Base-by-base conservation (phyloP, 1,284 basidiomycete genomes). In the Cutaneotrichosporon sp. region DNA sequence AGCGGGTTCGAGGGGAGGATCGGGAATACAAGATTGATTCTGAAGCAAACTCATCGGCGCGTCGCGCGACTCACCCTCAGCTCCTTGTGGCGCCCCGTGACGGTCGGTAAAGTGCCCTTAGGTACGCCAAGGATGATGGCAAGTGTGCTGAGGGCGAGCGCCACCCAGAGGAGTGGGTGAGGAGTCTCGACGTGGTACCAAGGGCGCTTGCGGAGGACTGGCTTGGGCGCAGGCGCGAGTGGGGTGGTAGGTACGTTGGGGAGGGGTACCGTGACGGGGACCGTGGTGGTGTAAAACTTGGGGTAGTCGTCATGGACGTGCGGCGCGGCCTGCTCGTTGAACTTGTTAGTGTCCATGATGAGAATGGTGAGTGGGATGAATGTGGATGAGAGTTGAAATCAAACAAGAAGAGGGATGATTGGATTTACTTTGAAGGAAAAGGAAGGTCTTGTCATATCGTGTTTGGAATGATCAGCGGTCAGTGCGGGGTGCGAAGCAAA, bases 141-240 rank as follows among this genome's bases (percentile, higher is more conserved):
- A 16, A 75, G 53, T 8, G 77, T 11, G 31, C 70, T 73, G 14
- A 78, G 58, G 0, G 64, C 61, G 38, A 79, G 65, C 51, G 71
- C 74, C 50, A 79, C 30, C 73, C 73, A 79, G 16, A 77, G 65
- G n/a, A 79, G 65, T 2, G 77, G 76, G 66, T 79, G 77, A 32
- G 76, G 74, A 51, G 22, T 38, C 31, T 64, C 47, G 31, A 22
- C 2, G 30, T 50, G 30, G 30, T 16, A 18, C 53, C 57, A 31
- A 34, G 16, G 49, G 32, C 51, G 22, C 49, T 62, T 57, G 52
- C 38, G 38, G 10, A 46, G 18, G 8, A 21, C 13, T 11, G 22
- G 26, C 58, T 56, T 56, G 2, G 58, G 26, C 4, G 30, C 8
- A 13, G 31, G 36, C 36, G 58, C 50, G 5, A 32, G 49, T 7